Conservation (phyloP, 129 eudicot species). For the Ambrosia trifida region DNA sequence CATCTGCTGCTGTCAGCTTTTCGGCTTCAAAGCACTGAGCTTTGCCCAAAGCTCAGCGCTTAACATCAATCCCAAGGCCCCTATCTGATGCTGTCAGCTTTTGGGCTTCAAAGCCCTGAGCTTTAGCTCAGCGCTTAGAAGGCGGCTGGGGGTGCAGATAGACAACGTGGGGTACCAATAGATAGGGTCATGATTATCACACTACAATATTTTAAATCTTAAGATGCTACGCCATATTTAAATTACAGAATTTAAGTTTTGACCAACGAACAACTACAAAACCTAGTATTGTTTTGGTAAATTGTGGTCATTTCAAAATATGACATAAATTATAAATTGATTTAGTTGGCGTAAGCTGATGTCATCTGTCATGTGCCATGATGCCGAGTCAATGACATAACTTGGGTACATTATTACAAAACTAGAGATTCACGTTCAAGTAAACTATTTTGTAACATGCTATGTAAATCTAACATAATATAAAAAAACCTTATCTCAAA, state of each 20-base stretch:
- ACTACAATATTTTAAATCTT: not conserved
- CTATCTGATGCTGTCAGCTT: too few species aligned
- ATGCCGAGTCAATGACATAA: constrained; percentile 11
- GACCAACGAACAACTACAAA: not conserved
- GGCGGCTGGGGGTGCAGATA: too few species aligned
- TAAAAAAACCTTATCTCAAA: not conserved
- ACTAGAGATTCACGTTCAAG: constrained; percentile 13
- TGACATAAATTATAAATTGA: not conserved
- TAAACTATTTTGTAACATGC: not conserved
- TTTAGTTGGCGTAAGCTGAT: not conserved
- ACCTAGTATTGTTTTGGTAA: not conserved
- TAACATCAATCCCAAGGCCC: too few species aligned
- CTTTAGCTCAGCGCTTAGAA: too few species aligned
- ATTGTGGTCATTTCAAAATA: not conserved
- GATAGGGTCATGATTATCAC: too few species aligned
- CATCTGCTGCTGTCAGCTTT: too few species aligned
- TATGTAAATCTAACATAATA: not conserved
- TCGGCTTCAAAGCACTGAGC: too few species aligned
- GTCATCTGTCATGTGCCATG: constrained; percentile 1
- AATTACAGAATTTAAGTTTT: not conserved
- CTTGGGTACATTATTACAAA: constrained; percentile 1
- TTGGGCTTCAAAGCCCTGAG: too few species aligned
- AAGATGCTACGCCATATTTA: not conserved
- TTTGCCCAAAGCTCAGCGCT: too few species aligned
- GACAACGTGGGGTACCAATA: too few species aligned